Base-by-base conservation (phyloP, 148 eudicot genomes). In the Simmondsia chinensis region DNA sequence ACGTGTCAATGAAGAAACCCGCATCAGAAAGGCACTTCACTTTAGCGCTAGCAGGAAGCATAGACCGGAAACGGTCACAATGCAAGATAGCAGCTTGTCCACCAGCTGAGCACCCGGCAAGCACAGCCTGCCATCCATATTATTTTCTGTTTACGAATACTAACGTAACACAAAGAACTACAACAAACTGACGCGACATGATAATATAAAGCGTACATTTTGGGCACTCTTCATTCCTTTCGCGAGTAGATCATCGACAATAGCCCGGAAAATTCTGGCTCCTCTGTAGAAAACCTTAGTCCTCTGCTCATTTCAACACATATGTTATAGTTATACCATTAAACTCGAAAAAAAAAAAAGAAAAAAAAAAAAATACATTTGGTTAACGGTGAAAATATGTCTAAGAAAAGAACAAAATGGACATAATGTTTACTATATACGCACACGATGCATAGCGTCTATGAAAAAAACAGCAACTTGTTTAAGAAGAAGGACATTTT, bases 21-120 rank as follows among this genome's bases (percentile, higher is more conserved):
- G 99, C 99, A 67, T 93, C 99, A 7, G 99, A 60, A 9, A 93
- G 52, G 43, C 99, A 93, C 50, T 93, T 93, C 19, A 93, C 99
- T 64, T 70, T 86, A 37, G 96, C 62, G 23, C 63, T 43, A 1
- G 31, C 11, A 10, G 99, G 94, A 31, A 93, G 22, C 28, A 82
- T 72, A 63, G 83, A 65, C 43, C 76, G 69, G 41, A 93, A 93
- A 20, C 54, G 72, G 63, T 93, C 99, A 63, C 96, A 86, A 46
- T 79, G 86, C 43, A 86, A 56, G 52, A 93, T 86, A 13, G 82
- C 71, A 41, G 96, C 64, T 42, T 86, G 50, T 28, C 99, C 99
- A 55, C 99, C 99, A 20, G 99, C 99, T 23, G 99, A 93, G 59
- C 96, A 86, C 48, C 99, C 99, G 11, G 76, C 71, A 12, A 82